A percentile compares a stretch with the other conserved stretches of the same genome.
These are phyloP conservation scores for Aureobasidium sp. DNA, from an alignment of 2,329 filamentous ascomycete species.

Conservation along the genomic window DNA sequence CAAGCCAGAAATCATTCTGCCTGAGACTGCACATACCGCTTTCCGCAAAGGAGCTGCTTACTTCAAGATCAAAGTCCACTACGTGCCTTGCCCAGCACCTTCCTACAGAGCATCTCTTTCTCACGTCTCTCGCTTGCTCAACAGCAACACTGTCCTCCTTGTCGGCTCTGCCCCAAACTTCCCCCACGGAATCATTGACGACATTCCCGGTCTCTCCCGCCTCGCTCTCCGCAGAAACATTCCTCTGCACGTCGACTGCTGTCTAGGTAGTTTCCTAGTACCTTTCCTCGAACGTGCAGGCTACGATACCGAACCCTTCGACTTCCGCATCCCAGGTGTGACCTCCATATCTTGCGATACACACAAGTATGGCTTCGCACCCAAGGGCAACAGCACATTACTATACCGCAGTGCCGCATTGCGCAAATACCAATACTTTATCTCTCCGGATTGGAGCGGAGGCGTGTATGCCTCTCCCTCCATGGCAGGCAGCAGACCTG, in stretches of 20 bases:
- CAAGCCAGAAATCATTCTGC: slow-evolving; percentile 94
- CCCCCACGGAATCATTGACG: slow-evolving; percentile 95
- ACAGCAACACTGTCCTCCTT: slow-evolving; percentile 85
- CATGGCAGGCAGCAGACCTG: slow-evolving; percentile 84
- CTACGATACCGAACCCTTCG: slow-evolving; percentile 79
- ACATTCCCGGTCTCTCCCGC: slow-evolving; percentile 76
- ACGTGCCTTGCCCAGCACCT: slow-evolving; percentile 79
- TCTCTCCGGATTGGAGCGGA: slow-evolving; percentile 88
- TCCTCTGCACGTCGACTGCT: slow-evolving; percentile 95
- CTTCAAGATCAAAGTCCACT: slow-evolving; percentile 92
- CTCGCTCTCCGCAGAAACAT: slow-evolving; percentile 72
- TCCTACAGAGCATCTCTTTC: slow-evolving; percentile 74
- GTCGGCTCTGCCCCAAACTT: slow-evolving; percentile 97
- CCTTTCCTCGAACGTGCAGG: slow-evolving; percentile 90
- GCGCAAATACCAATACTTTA: slow-evolving; percentile 90
- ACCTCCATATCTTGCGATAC: slow-evolving; percentile 95
- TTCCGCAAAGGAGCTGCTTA: slow-evolving; percentile 94
- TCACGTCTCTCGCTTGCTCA: slow-evolving; percentile 75
- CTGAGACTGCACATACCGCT: slow-evolving; percentile 91
- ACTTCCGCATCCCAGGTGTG: slow-evolving; percentile 89
- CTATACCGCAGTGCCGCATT: slow-evolving; percentile 76
- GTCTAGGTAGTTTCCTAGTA: slow-evolving; percentile 88
- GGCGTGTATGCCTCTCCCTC: slow-evolving; percentile 92
- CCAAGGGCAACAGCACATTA: slow-evolving; percentile 91
- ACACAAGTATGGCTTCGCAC: slow-evolving; percentile 98